These are phyloP conservation scores for Eleusine indica DNA, from an alignment of 176 grass and related monocot genomes.

Conservation along the genomic window DNA sequence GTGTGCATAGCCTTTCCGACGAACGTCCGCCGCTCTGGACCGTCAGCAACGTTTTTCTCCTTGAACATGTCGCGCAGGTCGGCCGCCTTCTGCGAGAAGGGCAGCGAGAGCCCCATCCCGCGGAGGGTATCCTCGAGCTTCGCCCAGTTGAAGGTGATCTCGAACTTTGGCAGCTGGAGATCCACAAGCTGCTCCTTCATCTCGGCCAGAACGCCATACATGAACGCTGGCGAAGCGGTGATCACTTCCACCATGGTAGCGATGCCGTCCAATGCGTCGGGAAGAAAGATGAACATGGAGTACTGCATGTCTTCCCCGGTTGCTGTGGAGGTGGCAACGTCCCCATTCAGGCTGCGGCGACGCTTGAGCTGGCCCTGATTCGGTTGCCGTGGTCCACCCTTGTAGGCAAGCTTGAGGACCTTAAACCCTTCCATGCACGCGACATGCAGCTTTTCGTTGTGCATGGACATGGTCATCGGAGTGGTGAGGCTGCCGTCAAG, in stretches of 20 bases:
- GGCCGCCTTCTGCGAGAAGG: not conserved
- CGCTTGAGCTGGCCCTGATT: too few relatives aligned
- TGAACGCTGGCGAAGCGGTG: not conserved
- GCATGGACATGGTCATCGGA: too few relatives aligned
- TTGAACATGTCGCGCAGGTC: constrained; percentile 27
- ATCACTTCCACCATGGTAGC: not conserved
- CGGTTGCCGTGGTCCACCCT: too few relatives aligned
- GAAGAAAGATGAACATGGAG: constrained; percentile 42
- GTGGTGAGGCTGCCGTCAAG: not conserved
- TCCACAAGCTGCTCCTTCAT: fast-evolving
- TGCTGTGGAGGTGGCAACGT: too few relatives aligned
- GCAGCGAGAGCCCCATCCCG: constrained; percentile 17
- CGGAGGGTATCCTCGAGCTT: not conserved
- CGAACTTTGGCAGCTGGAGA: not conserved
- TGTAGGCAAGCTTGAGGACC: constrained; percentile 31
- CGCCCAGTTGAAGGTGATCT: not conserved
- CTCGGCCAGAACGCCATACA: not conserved
- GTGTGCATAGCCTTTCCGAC: constrained; percentile 11
- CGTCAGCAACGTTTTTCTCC: not conserved
- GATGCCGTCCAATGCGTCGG: not conserved
- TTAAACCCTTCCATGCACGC: constrained; percentile 18
- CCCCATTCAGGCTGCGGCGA: too few relatives aligned
- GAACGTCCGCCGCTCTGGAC: not conserved
- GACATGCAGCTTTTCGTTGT: not conserved
- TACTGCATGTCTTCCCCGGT: not conserved